Evolutionary conservation across 768 basidiomycete genomes (phyloP).

Genomic region (Amanita pallidorosea): DNA sequence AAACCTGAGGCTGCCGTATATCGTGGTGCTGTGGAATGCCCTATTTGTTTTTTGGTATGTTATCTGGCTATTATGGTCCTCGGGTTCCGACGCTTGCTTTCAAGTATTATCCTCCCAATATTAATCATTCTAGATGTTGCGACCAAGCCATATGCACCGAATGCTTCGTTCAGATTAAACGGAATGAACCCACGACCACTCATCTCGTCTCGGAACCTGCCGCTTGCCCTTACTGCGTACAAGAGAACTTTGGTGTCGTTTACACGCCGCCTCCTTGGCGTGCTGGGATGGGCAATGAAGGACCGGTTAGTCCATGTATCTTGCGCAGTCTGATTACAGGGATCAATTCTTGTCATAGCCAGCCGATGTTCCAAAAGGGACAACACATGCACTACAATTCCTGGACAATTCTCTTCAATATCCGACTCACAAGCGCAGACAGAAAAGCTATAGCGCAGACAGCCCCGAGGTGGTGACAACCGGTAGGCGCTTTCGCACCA

Average conservation of each 20-base stretch:
- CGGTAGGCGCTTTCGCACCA: slow-evolving; percentile 34
- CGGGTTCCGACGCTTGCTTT: slow-evolving; percentile 19
- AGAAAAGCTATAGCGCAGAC: slow-evolving; percentile 83
- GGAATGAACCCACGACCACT: slow-evolving; percentile 87
- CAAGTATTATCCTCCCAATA: slow-evolving; percentile 95
- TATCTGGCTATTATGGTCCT: slow-evolving; percentile 10
- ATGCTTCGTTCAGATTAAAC: slow-evolving; percentile 98
- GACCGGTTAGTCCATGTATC: slow-evolving; percentile 34
- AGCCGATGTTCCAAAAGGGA: slow-evolving; percentile 39
- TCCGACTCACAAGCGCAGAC: slow-evolving; percentile 57
- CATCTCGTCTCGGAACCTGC: slow-evolving; percentile 96
- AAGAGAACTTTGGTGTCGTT: slow-evolving; percentile 91
- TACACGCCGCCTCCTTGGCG: slow-evolving; percentile 80
- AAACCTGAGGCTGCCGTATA: slow-evolving; percentile 78
- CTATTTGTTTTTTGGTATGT: slow-evolving; percentile 93
- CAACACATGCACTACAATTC: slow-evolving; percentile 22
- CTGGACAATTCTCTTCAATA: slow-evolving; percentile 21
- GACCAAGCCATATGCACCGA: slow-evolving; percentile 99
- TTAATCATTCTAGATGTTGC: slow-evolving; percentile 95
- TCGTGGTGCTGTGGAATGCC: slow-evolving; percentile 83
- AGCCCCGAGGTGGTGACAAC: slow-evolving; percentile 87
- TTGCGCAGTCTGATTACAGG: slow-evolving; percentile 10
- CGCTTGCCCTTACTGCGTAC: slow-evolving; percentile 95
- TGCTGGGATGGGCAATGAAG: slow-evolving; percentile 67
- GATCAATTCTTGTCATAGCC: slow-evolving; percentile 14